These are phyloP conservation scores for Hericium coralloides DNA, from an alignment of 768 basidiomycete genomes.

Conservation along the genomic window DNA sequence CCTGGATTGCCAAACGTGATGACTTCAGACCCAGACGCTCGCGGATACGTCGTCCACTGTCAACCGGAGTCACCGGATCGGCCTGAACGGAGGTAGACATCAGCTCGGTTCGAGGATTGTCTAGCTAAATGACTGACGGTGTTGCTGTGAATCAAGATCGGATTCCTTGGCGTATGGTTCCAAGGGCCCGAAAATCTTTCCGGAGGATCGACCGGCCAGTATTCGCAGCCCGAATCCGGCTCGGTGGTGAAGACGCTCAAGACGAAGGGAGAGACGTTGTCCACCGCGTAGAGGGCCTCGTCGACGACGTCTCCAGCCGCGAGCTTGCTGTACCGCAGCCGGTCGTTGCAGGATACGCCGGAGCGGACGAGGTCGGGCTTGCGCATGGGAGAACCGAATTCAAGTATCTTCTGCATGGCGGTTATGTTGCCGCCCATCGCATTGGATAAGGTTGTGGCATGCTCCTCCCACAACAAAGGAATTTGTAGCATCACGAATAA, in stretches of 20 bases:
- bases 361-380: slow-evolving; percentile 15
- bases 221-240: slow-evolving; percentile 13
- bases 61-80: slow-evolving; percentile 23
- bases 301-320: slow-evolving; percentile 16
- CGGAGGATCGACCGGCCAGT: slow-evolving; percentile 7
- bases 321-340: slow-evolving; percentile 14
- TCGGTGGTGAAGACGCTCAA: slow-evolving; percentile 14
- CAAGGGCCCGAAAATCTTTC: slow-evolving; percentile 16
- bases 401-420: background rate
- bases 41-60: slow-evolving; percentile 17
- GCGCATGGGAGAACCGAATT: slow-evolving; percentile 7
- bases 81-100: background rate
- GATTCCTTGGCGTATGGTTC: slow-evolving; percentile 12
- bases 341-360: slow-evolving; percentile 24
- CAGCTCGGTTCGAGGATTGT: too few species aligned
- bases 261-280: slow-evolving; percentile 14
- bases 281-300: slow-evolving; percentile 16
- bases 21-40: slow-evolving; percentile 14
- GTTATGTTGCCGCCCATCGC: background rate
- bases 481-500: background rate
- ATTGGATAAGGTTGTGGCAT: background rate
- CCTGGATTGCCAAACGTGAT: background rate
- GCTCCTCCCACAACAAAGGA: background rate
- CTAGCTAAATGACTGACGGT: background rate
- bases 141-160: slow-evolving; percentile 14